Evolutionary conservation across 2,329 filamentous ascomycete genomes (phyloP).

Genomic region (Sarocladium oryzae): DNA sequence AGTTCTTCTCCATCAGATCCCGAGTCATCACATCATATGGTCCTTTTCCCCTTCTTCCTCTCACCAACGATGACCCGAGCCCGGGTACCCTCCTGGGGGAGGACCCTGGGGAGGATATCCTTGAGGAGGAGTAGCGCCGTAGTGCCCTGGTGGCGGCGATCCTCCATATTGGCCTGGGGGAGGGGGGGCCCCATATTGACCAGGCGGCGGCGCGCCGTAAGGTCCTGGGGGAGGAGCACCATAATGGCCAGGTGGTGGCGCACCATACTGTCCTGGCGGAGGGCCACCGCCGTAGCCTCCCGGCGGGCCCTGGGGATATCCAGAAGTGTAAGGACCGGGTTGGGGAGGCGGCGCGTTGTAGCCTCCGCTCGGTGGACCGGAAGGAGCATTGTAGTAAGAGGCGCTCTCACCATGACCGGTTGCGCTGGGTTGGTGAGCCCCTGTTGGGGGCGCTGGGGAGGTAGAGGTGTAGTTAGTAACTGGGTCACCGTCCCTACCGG

Average conservation of each 20-base stretch:
- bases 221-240: constrained; percentile 14
- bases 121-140: neutral
- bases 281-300: constrained; percentile 18
- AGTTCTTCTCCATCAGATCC: neutral
- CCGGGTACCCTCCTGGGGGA: constrained; percentile 21
- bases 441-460: constrained; percentile 27
- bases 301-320: constrained; percentile 25
- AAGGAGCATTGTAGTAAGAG: constrained; percentile 18
- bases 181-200: constrained; percentile 6
- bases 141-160: constrained; percentile 1
- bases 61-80: constrained; percentile 5
- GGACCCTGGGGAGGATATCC: constrained; percentile 12
- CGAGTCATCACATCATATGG: neutral
- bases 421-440: constrained; percentile 20
- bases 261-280: constrained; percentile 20
- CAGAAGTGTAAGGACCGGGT: constrained; percentile 23
- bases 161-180: constrained; percentile 3
- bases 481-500: constrained; percentile 37
- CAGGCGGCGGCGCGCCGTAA: neutral
- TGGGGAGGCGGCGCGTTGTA: constrained; percentile 25
- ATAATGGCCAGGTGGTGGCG: constrained; percentile 24
- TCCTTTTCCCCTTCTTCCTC: neutral
- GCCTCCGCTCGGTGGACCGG: constrained; percentile 9
- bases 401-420: constrained; percentile 37
- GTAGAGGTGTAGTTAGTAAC: constrained; percentile 30